These are phyloP conservation scores for Elaeis oleifera DNA, from an alignment of 202 grass and related monocot species.

Conservation along the genomic window DNA sequence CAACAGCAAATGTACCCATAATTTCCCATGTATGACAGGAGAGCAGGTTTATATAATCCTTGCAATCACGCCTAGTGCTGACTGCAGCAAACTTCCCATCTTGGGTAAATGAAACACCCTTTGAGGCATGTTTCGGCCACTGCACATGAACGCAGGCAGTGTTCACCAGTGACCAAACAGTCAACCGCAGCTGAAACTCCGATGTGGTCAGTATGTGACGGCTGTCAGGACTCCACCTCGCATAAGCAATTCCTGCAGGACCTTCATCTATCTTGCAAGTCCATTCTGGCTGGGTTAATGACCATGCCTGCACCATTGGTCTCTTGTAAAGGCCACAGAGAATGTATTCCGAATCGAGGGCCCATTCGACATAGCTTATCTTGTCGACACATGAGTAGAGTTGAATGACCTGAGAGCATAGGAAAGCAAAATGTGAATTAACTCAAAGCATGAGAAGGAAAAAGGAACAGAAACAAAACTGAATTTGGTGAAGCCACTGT, in stretches of 20 bases:
- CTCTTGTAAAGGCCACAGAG: slow-evolving; percentile 89
- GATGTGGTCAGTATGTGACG: slow-evolving; percentile 89
- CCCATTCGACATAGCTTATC: slow-evolving; percentile 91
- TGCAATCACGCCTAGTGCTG: slow-evolving; percentile 82
- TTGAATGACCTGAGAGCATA: slow-evolving; percentile 50
- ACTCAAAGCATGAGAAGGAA: no score
- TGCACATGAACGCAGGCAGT: slow-evolving; percentile 87
- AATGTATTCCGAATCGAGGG: slow-evolving; percentile 78
- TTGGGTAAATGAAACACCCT: slow-evolving; percentile 89
- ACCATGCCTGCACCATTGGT: slow-evolving; percentile 91
- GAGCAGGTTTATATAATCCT: slow-evolving; percentile 92
- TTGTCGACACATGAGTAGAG: slow-evolving; percentile 93
- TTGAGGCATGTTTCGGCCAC: slow-evolving; percentile 76
- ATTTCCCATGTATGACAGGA: slow-evolving; percentile 93
- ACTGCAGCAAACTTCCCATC: slow-evolving; percentile 90
- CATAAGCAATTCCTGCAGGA: slow-evolving; percentile 82
- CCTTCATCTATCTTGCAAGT: slow-evolving; percentile 96
- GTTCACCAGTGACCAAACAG: slow-evolving; percentile 89
- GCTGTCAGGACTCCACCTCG: slow-evolving; percentile 91
- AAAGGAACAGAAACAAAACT: no score
- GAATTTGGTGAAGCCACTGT: no score
- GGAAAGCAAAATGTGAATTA: no score
- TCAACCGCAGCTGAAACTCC: slow-evolving; percentile 90
- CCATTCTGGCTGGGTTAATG: slow-evolving; percentile 85
- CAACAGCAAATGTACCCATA: slow-evolving; percentile 77